Evolutionary conservation across 2,329 filamentous ascomycete genomes (phyloP), one percentile per base, ranked within the genome.

Genomic region (Microdochium trichocladiopsis): DNA sequence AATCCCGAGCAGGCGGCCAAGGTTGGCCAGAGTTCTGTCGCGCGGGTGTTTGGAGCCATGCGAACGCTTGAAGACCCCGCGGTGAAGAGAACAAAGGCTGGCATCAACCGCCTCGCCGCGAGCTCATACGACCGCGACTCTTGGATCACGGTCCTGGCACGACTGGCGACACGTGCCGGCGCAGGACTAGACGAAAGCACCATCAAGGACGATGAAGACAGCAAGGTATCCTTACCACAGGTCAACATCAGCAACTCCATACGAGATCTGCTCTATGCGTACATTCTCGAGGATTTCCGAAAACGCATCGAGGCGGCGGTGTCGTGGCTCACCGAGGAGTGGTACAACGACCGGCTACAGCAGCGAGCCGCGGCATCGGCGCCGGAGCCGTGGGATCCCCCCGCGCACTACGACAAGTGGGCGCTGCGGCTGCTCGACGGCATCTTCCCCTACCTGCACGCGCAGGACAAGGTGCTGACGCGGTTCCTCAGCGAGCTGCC

Each of bases 241-340:
- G 33, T 56, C 54, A 51, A 57, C 28, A 79, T 91, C 24, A 79
- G 79, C 59, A 80, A 88, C 62, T 79, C 79, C 5, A 90, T 97
- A 58, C 83, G 94, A 50, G 87, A 95, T 59, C 78, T 83, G 8
- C 74, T 99, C 2, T 94, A 91, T 69, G 79, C 82, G 51, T 96
- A 95, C 66, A 81, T 97, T 48, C 81, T 97, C 56, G 90, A 95
- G 57, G 93, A 97, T 65, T 99, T 96, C 71, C 84, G 93, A 51
- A 85, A 81, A 56, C 86, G 94, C 45, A 92, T 97, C 56, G 92
- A 95, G 59, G 82, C 94, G 22, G 93, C 91, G 1, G 90, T 97
- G 50, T 86, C 87, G 8, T 99, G 94, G 94, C 78, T 99, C 16
- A 95, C 87, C 61, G 94, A 99, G 68, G 94, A 99, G 70, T 99